A percentile compares a stretch with the other conserved stretches of the same genome.
Conservation (phyloP, 176 grass and related monocot genomes). For the Rhynchospora breviuscula region DNA sequence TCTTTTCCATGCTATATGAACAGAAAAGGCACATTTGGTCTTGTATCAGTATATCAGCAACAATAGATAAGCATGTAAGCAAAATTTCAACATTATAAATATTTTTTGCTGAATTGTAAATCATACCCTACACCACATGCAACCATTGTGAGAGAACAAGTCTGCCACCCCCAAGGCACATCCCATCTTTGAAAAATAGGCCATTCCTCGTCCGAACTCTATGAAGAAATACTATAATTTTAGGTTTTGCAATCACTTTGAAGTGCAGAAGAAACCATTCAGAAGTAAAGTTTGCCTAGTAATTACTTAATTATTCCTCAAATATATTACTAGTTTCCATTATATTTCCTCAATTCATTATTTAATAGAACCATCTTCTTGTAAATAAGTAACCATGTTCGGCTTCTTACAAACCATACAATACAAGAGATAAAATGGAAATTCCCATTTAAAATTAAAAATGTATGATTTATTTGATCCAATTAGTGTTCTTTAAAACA, state of each 20-base stretch:
- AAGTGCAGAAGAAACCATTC: neutral
- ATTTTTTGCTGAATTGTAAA: neutral
- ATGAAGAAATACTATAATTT: neutral
- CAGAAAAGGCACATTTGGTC: neutral
- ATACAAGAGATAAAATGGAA: neutral
- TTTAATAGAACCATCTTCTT: neutral
- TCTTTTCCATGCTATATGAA: neutral
- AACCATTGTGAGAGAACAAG: slow-evolving; percentile 55
- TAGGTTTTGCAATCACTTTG: neutral
- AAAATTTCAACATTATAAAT: neutral
- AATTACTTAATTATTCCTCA: neutral
- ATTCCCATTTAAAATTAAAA: neutral
- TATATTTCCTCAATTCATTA: neutral
- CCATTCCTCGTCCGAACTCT: slow-evolving; percentile 45
- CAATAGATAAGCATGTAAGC: neutral
- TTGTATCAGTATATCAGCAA: neutral
- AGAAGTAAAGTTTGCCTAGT: neutral
- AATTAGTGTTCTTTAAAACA: neutral
- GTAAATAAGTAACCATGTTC: neutral
- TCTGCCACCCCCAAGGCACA: slow-evolving; percentile 91
- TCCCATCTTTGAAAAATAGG: slow-evolving; percentile 71
- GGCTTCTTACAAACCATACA: neutral
- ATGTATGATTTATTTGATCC: neutral
- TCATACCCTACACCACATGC: slow-evolving; percentile 73
- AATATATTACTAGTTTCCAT: neutral